These are phyloP conservation scores for Geotrichum carabidarum DNA, from an alignment of 1,139 yeast species.

Conservation along the genomic window DNA sequence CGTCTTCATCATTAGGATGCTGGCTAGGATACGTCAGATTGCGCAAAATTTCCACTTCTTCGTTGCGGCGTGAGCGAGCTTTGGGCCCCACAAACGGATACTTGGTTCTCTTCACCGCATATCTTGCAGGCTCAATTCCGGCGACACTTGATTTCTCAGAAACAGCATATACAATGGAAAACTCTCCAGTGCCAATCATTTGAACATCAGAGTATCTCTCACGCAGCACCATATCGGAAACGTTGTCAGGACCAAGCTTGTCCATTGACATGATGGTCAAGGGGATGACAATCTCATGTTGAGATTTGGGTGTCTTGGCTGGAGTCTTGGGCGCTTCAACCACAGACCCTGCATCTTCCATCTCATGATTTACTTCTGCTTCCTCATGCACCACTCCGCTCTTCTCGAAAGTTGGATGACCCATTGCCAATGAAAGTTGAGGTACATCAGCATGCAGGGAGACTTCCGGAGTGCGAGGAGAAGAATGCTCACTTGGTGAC, in stretches of 20 bases:
- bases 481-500: slow-evolving; percentile 24
- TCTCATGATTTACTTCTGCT: slow-evolving; percentile 15
- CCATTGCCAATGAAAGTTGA: slow-evolving; percentile 3
- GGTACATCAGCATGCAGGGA: slow-evolving; percentile 19
- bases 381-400: slow-evolving; percentile 9
- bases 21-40: slow-evolving; percentile 38
- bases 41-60: slow-evolving; percentile 53
- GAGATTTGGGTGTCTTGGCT: slow-evolving; percentile 30
- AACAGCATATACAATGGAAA: slow-evolving; percentile 78
- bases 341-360: slow-evolving; percentile 5
- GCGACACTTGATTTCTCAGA: slow-evolving; percentile 41
- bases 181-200: slow-evolving; percentile 78
- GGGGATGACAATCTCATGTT: slow-evolving; percentile 22
- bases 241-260: slow-evolving; percentile 9
- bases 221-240: slow-evolving; percentile 51
- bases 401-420: not conserved
- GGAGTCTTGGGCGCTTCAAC: slow-evolving; percentile 30
- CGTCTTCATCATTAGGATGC: slow-evolving; percentile 54
- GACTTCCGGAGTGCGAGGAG: slow-evolving; percentile 29
- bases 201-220: slow-evolving; percentile 63
- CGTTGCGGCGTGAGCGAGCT: slow-evolving; percentile 48
- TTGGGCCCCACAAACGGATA: slow-evolving; percentile 49
- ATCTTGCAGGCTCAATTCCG: slow-evolving; percentile 33
- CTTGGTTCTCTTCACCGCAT: slow-evolving; percentile 83
- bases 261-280: slow-evolving; percentile 14